A percentile compares a stretch with the other conserved stretches of the same genome.
phyloP scores from a whole-genome alignment of 352 stramenopile genomes.

The Thraustochytrium striatum region DNA sequence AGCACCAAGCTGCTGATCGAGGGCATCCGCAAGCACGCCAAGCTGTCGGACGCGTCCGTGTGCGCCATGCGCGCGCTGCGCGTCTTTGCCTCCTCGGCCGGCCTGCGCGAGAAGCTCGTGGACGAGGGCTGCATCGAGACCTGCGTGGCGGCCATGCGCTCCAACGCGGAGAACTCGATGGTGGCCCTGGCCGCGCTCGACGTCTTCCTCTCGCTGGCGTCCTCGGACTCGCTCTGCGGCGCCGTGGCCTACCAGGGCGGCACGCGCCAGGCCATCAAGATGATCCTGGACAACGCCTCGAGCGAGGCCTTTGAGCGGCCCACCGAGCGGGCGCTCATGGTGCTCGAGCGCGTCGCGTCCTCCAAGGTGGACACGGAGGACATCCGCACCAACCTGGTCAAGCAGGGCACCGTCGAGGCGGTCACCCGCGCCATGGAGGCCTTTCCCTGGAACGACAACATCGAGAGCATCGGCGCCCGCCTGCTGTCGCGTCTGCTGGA shows the following conservation, averaged over 20 bases:
- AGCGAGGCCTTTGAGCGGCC: slow-evolving; percentile 46
- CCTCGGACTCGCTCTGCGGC: slow-evolving; percentile 35
- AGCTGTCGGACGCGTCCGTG: slow-evolving; percentile 5
- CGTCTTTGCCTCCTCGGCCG: slow-evolving; percentile 14
- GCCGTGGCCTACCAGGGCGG: slow-evolving; percentile 50
- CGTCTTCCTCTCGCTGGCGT: slow-evolving; percentile 39
- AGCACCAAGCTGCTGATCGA: slow-evolving; percentile 5
- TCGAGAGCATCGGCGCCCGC: slow-evolving; percentile 25
- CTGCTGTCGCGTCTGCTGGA: slow-evolving; percentile 46
- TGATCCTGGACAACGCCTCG: slow-evolving; percentile 41
- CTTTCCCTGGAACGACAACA: slow-evolving; percentile 45
- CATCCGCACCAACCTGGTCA: slow-evolving; percentile 39
- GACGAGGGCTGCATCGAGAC: slow-evolving; percentile 32
- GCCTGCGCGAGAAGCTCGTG: slow-evolving; percentile 8
- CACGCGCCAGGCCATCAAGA: slow-evolving; percentile 50
- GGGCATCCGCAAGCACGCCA: slow-evolving; percentile 31
- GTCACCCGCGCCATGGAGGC: slow-evolving; percentile 44
- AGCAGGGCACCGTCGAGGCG: slow-evolving; percentile 47
- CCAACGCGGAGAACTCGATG: slow-evolving; percentile 30
- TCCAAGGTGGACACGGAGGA: slow-evolving; percentile 9
- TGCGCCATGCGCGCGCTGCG: slow-evolving; percentile 40
- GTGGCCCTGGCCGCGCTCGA: slow-evolving; percentile 44
- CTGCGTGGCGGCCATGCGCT: slow-evolving; percentile 46
- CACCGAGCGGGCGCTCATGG: slow-evolving; percentile 24
- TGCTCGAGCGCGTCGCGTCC: slow-evolving; percentile 43